Percentiles rank a stretch among this genome's conserved stretches.
These are phyloP conservation scores for Fusarium sp. DNA, from an alignment of 2,329 filamentous ascomycete species.

Conservation along the genomic window DNA sequence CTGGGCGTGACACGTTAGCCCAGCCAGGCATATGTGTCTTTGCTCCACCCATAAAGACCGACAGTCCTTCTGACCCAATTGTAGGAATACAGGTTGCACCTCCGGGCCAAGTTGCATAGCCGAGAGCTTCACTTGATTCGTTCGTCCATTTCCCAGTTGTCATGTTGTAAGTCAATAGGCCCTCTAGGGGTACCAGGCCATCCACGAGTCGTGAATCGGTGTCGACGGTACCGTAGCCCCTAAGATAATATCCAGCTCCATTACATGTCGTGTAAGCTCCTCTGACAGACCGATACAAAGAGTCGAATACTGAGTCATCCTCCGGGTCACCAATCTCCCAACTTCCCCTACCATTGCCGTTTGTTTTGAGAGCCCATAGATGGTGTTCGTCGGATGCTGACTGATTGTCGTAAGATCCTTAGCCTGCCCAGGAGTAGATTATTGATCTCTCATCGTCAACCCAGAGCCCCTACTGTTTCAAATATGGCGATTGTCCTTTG, in stretches of 20 bases:
- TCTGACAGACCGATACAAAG: not conserved
- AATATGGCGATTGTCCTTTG: not conserved
- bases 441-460: not conserved
- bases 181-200: not conserved
- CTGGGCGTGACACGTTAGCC: not conserved
- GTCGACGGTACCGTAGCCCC: not conserved
- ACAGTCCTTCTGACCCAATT: not conserved
- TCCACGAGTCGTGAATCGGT: not conserved
- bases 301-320: not conserved
- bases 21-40: not conserved
- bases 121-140: not conserved
- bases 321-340: not conserved
- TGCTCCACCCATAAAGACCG: slow-evolving; percentile 11
- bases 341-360: not conserved
- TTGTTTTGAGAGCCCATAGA: slow-evolving; percentile 1
- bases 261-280: not conserved
- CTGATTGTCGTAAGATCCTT: not conserved
- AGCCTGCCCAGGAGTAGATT: not conserved
- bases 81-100: slow-evolving; percentile 1
- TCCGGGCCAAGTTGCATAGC: slow-evolving; percentile 6
- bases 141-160: not conserved
- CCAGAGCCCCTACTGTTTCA: not conserved
- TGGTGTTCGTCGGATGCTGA: slow-evolving; percentile 9
- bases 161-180: slow-evolving; percentile 2
- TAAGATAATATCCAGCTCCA: not conserved